These are phyloP conservation scores for Lactarius hatsudake DNA, from an alignment of 768 basidiomycete genomes.

Conservation along the genomic window DNA sequence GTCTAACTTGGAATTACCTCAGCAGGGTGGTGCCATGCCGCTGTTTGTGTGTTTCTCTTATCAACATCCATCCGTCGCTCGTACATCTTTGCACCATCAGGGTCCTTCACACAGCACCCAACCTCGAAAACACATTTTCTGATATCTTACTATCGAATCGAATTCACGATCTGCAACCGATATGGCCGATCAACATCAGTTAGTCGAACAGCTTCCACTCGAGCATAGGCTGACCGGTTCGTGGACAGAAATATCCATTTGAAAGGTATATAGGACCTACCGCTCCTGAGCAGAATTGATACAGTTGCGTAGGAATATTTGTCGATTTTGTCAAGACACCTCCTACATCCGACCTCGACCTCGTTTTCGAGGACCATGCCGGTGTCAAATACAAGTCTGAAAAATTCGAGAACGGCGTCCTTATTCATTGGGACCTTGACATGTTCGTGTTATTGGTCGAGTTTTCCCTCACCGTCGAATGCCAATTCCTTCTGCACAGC, in stretches of 20 bases:
- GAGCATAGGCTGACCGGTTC: neutral
- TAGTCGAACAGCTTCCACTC: neutral
- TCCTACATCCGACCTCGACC: neutral
- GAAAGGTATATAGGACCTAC: neutral
- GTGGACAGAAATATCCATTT: neutral
- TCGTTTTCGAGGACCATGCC: neutral
- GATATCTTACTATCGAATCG: too few species aligned
- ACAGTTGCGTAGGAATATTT: neutral
- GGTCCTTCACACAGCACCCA: too few species aligned
- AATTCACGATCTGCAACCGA: too few species aligned
- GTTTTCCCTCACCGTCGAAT: neutral
- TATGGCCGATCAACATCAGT: neutral
- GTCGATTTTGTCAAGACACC: neutral
- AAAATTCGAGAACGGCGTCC: neutral
- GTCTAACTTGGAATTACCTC: too few species aligned
- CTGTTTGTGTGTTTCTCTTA: too few species aligned
- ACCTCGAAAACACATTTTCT: too few species aligned
- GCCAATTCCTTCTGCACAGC: neutral
- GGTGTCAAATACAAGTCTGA: neutral
- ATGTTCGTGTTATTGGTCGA: neutral
- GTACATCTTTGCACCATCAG: too few species aligned
- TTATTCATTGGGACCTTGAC: neutral
- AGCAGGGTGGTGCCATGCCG: too few species aligned
- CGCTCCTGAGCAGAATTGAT: neutral
- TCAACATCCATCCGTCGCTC: too few species aligned